Evolutionary conservation across 2,329 filamentous ascomycete species (phyloP).

Genomic region (Clarireedia monteithiana): DNA sequence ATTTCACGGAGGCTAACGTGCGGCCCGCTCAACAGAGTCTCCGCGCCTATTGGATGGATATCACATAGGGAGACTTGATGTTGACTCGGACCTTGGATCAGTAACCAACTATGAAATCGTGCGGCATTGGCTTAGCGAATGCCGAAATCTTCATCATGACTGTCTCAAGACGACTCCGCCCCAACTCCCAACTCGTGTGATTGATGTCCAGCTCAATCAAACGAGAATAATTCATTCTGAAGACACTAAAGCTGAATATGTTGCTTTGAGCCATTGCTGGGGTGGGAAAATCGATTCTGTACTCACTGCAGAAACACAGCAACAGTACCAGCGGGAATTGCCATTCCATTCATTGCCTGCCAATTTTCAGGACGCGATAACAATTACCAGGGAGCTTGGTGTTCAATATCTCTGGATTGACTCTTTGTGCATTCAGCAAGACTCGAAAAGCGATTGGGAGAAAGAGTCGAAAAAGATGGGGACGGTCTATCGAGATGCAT

Average conservation of each 20-base stretch:
- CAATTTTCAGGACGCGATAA: not conserved
- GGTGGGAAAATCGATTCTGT: not conserved
- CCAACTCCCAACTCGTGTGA: too few relatives aligned
- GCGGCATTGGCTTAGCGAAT: too few relatives aligned
- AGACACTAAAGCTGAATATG: not conserved
- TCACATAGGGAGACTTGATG: too few relatives aligned
- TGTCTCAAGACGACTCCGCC: too few relatives aligned
- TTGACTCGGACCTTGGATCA: too few relatives aligned
- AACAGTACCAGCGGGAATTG: not conserved
- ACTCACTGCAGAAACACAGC: not conserved
- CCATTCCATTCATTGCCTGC: not conserved
- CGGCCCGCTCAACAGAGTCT: too few relatives aligned
- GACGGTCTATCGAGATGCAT: not conserved
- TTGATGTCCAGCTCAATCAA: too few relatives aligned
- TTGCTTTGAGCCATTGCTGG: not conserved
- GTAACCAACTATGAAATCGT: too few relatives aligned
- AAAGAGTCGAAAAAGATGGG: constrained; percentile 10
- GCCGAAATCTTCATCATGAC: too few relatives aligned
- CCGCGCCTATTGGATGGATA: too few relatives aligned
- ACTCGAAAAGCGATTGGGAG: constrained; percentile 11
- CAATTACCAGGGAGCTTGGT: not conserved
- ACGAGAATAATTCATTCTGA: too few relatives aligned
- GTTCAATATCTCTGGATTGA: not conserved
- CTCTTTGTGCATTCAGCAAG: not conserved
- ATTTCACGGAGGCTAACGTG: too few relatives aligned